Evolutionary conservation across 2,329 filamentous ascomycete genomes (phyloP).

Genomic region (Bipolaris oryzae): DNA sequence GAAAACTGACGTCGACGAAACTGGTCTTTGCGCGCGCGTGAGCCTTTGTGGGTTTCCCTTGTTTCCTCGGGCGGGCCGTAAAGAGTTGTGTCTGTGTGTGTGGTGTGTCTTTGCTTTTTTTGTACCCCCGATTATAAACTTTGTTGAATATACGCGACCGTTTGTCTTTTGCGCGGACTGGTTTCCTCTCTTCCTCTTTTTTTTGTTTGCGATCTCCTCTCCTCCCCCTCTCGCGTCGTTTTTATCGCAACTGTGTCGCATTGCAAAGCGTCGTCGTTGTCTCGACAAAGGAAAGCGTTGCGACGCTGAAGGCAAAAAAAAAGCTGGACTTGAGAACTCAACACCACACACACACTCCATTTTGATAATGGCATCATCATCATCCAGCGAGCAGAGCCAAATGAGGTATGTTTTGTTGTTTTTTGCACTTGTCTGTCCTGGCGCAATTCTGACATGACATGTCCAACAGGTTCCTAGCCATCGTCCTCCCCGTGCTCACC

Average conservation of each 20-base stretch:
- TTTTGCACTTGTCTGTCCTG: neutral
- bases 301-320: neutral
- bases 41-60: no score
- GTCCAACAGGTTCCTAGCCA: slow-evolving; percentile 33
- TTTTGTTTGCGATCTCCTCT: neutral
- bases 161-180: no score
- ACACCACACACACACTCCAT: neutral
- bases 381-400: slow-evolving; percentile 12
- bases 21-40: no score
- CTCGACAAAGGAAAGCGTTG: neutral
- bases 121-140: neutral
- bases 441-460: slow-evolving; percentile 6
- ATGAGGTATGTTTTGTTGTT: slow-evolving; percentile 12
- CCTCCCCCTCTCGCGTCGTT: neutral
- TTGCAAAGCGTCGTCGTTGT: no score
- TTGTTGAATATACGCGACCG: no score
- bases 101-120: neutral
- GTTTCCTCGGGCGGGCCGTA: no score
- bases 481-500: slow-evolving; percentile 36
- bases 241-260: neutral
- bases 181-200: neutral
- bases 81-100: no score
- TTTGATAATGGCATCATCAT: slow-evolving; percentile 4
- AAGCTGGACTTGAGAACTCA: neutral
- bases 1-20: no score